Percentiles rank a stretch among this genome's conserved stretches.
Conservation (phyloP, 2,329 filamentous ascomycete genomes). For the Penicillium sp. region DNA sequence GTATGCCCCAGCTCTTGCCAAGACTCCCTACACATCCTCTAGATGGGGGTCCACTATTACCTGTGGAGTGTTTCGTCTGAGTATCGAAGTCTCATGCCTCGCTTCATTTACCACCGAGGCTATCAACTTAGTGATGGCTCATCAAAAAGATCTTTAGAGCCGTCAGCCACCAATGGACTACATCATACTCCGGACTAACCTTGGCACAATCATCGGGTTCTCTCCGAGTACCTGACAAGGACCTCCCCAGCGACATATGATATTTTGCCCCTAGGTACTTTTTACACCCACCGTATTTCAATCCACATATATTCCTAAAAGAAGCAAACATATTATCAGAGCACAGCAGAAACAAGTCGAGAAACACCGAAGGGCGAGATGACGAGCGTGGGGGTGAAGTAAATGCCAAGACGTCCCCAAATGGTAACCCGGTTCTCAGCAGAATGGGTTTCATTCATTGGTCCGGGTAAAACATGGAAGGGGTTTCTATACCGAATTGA, state of each 20-base stretch:
- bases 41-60: not conserved
- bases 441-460: not conserved
- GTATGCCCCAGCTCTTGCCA: not conserved
- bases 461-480: not conserved
- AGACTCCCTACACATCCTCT: not conserved
- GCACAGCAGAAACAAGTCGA: not conserved
- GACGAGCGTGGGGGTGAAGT: slow-evolving; percentile 1
- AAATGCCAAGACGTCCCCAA: not conserved
- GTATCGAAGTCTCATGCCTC: not conserved
- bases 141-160: not conserved
- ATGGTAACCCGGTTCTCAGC: not conserved
- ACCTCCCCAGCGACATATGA: not conserved
- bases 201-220: not conserved
- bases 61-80: not conserved
- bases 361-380: not conserved
- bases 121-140: not conserved
- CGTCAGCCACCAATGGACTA: not conserved
- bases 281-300: not conserved
- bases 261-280: not conserved
- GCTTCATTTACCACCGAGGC: not conserved
- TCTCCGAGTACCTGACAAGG: not conserved
- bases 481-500: not conserved
- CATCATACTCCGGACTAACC: not conserved
- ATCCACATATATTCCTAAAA: not conserved
- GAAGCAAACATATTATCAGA: not conserved